These are phyloP conservation scores for Pleurotus cornucopiae DNA, from an alignment of 768 basidiomycete species.

Conservation along the genomic window DNA sequence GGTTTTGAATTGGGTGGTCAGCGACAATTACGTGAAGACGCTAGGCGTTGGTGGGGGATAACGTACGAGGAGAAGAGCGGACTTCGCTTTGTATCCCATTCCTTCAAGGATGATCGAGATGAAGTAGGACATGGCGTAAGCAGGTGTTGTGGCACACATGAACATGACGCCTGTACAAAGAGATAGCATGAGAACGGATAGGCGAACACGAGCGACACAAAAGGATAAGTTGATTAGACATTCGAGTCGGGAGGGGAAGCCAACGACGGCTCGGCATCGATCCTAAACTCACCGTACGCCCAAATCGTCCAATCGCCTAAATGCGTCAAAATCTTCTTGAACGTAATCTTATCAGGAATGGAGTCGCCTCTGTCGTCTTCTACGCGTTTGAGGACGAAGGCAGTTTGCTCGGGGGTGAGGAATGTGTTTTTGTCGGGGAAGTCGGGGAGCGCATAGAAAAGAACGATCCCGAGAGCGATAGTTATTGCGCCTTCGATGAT, in stretches of 20 bases:
- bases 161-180: conserved; percentile 35
- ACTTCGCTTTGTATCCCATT: conserved; percentile 36
- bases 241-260: not conserved
- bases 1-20: too few relatives aligned
- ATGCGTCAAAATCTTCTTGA: conserved; percentile 30
- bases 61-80: conserved; percentile 38
- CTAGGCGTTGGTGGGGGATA: not conserved
- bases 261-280: not conserved
- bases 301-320: conserved; percentile 44
- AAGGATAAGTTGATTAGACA: not conserved
- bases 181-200: not conserved
- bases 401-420: conserved; percentile 37
- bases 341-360: conserved; percentile 36
- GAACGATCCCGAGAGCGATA: conserved; percentile 32
- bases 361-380: conserved; percentile 50
- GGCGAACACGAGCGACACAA: not conserved
- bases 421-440: conserved; percentile 46
- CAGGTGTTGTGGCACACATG: conserved; percentile 39
- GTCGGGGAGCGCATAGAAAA: conserved; percentile 39
- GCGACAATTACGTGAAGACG: too few relatives aligned
- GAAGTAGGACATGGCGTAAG: conserved; percentile 42
- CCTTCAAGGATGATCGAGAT: conserved; percentile 41
- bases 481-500: conserved; percentile 44
- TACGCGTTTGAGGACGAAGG: conserved; percentile 38
- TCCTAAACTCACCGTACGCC: conserved; percentile 34